A percentile compares a stretch with the other conserved stretches of the same genome.
Evolutionary conservation across 352 stramenopile species (phyloP).

Genomic region (Phytophthora brassicae): DNA sequence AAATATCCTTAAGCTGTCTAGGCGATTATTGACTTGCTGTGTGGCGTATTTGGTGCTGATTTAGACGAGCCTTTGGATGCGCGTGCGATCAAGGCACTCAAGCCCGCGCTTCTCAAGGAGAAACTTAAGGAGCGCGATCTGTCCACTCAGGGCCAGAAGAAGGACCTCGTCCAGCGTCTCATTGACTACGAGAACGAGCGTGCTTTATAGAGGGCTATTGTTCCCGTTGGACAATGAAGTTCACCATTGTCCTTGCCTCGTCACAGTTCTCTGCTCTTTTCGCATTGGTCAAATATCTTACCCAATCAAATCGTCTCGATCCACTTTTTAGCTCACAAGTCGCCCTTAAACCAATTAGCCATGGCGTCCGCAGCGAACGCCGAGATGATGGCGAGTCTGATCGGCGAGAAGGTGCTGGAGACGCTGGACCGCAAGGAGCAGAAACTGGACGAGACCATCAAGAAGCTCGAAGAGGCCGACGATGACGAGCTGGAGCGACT

Average conservation of each 20-base stretch:
- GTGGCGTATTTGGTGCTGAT: background rate
- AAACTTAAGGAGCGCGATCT: constrained; percentile 84
- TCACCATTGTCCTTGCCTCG: constrained; percentile 8
- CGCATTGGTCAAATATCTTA: constrained; percentile 2
- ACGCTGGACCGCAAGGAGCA: constrained; percentile 86
- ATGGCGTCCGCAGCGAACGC: constrained; percentile 69
- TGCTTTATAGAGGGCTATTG: constrained; percentile 58
- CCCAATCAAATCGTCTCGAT: constrained; percentile 16
- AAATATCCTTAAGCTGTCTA: background rate
- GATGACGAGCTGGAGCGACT: constrained; percentile 90
- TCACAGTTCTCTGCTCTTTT: background rate
- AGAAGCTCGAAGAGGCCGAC: constrained; percentile 81
- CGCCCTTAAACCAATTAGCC: constrained; percentile 14
- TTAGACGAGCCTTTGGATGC: constrained; percentile 79
- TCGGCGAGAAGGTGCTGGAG: constrained; percentile 87
- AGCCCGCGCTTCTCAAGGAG: constrained; percentile 87
- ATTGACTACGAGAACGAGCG: constrained; percentile 89
- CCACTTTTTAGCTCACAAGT: constrained; percentile 6
- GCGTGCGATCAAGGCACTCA: constrained; percentile 84
- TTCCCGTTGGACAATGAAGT: too few species aligned
- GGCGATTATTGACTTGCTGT: background rate
- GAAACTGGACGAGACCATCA: constrained; percentile 84
- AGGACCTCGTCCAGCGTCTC: constrained; percentile 86
- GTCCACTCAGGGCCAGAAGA: constrained; percentile 89
- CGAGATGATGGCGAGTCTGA: constrained; percentile 75